phyloP scores from a whole-genome alignment of 495 filamentous ascomycete species.

The Xylaria palmicola region DNA sequence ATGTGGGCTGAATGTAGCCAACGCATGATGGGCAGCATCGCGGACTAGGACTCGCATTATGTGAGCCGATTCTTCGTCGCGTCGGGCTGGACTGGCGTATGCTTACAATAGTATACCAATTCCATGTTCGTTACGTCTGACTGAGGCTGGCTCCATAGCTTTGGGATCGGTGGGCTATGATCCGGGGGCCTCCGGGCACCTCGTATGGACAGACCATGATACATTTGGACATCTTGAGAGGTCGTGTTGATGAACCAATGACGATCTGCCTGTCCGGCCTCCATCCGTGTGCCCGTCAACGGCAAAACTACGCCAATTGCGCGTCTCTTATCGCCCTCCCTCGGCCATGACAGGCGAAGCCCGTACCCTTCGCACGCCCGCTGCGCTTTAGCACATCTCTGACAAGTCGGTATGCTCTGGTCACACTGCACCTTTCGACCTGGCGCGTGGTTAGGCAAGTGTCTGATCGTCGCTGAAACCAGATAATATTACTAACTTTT shows the following conservation, averaged over 20 bases:
- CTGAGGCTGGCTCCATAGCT: slow-evolving; percentile 12
- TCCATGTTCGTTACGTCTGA: slow-evolving; percentile 14
- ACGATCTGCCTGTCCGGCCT: background rate
- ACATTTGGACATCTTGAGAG: slow-evolving; percentile 17
- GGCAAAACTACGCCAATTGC: slow-evolving; percentile 16
- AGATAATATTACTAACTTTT: slow-evolving; percentile 20
- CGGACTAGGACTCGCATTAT: slow-evolving; percentile 16
- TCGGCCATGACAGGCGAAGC: slow-evolving; percentile 30
- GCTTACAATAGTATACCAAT: slow-evolving; percentile 24
- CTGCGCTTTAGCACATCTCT: slow-evolving; percentile 18
- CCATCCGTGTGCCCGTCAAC: background rate
- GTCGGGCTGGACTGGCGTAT: background rate
- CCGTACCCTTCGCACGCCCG: slow-evolving; percentile 27
- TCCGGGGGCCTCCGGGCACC: background rate
- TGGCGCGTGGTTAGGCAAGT: slow-evolving; percentile 10
- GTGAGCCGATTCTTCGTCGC: slow-evolving; percentile 9
- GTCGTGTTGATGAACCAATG: slow-evolving; percentile 22
- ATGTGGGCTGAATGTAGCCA: slow-evolving; percentile 15
- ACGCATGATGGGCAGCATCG: slow-evolving; percentile 18
- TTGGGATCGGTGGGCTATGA: background rate
- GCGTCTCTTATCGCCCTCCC: slow-evolving; percentile 23
- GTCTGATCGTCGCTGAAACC: background rate
- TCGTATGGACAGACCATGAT: slow-evolving; percentile 9
- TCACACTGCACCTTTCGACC: slow-evolving; percentile 27
- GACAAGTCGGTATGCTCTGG: slow-evolving; percentile 18